A percentile compares a stretch with the other conserved stretches of the same genome.
Conservation (phyloP, 805 yeast species). For the Yarrowia sp. region DNA sequence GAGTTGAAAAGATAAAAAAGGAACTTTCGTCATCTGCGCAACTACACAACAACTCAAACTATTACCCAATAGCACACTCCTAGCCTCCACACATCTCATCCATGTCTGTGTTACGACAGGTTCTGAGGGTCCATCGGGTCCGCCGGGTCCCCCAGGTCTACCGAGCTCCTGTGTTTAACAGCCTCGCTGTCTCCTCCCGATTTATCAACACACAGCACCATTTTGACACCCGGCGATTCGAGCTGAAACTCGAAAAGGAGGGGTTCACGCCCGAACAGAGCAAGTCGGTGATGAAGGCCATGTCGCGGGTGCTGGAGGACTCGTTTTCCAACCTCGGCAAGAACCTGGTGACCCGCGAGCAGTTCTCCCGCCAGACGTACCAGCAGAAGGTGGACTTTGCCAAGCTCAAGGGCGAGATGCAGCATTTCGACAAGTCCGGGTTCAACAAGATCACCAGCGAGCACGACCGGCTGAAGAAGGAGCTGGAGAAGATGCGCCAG, state of each 20-base stretch:
- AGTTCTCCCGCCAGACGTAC: conserved; percentile 81
- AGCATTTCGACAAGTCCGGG: conserved; percentile 85
- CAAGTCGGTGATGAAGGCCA: conserved; percentile 75
- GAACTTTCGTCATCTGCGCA: too few relatives aligned
- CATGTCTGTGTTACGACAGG: too few relatives aligned
- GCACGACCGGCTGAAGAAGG: conserved; percentile 82
- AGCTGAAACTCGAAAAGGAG: conserved; percentile 66
- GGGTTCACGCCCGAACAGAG: conserved; percentile 82
- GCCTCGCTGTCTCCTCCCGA: not conserved
- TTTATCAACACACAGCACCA: conserved; percentile 48
- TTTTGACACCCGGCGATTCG: conserved; percentile 80
- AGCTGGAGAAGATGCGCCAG: conserved; percentile 84
- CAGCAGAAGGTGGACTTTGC: conserved; percentile 98
- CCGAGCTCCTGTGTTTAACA: too few relatives aligned
- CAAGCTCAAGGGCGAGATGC: conserved; percentile 88
- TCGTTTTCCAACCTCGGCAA: conserved; percentile 77
- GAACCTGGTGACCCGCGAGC: conserved; percentile 84
- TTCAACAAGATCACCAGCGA: conserved; percentile 82
- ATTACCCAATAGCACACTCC: too few relatives aligned
- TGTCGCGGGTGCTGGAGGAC: conserved; percentile 77
- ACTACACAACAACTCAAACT: too few relatives aligned
- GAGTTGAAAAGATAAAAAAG: too few relatives aligned
- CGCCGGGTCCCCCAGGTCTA: too few relatives aligned
- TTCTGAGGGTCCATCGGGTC: too few relatives aligned
- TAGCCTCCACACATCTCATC: too few relatives aligned